Base-by-base conservation (phyloP, 2,329 filamentous ascomycete species). In the Cladosporium sp. region DNA sequence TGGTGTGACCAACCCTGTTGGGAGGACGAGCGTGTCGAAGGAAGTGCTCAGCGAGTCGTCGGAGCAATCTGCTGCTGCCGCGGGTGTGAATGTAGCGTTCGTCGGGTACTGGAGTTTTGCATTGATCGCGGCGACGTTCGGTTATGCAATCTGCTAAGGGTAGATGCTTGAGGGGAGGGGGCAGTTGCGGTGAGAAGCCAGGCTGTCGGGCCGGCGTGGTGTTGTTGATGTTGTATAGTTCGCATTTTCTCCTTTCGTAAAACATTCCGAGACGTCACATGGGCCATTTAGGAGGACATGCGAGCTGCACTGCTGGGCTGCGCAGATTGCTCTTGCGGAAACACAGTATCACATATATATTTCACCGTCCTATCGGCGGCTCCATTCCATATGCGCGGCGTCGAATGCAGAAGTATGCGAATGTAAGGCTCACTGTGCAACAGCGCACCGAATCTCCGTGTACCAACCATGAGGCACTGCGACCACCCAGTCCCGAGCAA, bases 1-100 rank as follows among this genome's bases (percentile, higher is more conserved):
- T 70, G 74, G 75, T 2, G 75, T 83, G 19, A 71, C 69, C 10
- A 65, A 70, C 24, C 66, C 77, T 1, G 72, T 77, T 6, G 80
- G 79, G 7, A 73, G 80, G 44, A 72, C 63, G 48, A 63, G 60
- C n/a, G 63, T 71, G 20, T 37, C 40, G 28, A 55, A 47, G n/a
- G 40, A 47, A 25, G 52, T 55, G 13, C 40, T 55, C 32, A 55
- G 28, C 40, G 40, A 47, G 20, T 13, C 12, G 7, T 42, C 51
- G n/a, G 51, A 44, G 13, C 20, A 25, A 9, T 44, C 52, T n/a
- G 52, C 52, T 20, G 28, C n/a, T n/a, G n/a, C n/a, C n/a, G 36
- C 39, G 15, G 40, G 52, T 24, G 52, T 37, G 32, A 37, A 36
- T 25, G 52, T 32, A 25, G 52, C 52, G 40, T 3, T 55, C 52